phyloP scores from a whole-genome alignment of 164 flowering plant genomes.

The Tetrastigma voinierianum region DNA sequence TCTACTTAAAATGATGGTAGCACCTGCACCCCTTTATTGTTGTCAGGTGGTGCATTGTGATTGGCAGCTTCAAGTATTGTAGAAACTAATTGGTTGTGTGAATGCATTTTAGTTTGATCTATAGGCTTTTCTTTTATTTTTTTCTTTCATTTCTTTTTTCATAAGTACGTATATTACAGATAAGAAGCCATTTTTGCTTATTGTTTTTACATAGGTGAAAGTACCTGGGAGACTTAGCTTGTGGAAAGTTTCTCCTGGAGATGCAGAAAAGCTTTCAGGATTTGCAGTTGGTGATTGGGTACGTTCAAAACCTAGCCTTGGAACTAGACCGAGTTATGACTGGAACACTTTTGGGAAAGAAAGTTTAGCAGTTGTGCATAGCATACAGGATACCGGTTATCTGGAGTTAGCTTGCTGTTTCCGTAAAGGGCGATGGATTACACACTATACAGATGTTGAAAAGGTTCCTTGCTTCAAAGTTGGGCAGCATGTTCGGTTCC shows the following conservation, averaged over 20 bases:
- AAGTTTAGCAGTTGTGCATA: slow-evolving; percentile 77
- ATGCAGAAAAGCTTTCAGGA: slow-evolving; percentile 86
- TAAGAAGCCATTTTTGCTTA: background rate
- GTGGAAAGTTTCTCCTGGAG: slow-evolving; percentile 98
- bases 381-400: slow-evolving; percentile 83
- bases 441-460: slow-evolving; percentile 82
- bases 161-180: background rate
- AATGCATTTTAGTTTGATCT: no score
- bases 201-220: slow-evolving; percentile 46
- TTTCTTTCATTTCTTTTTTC: background rate
- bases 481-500: slow-evolving; percentile 82
- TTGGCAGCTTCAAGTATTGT: background rate
- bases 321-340: slow-evolving; percentile 89
- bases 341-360: slow-evolving; percentile 86
- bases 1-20: background rate
- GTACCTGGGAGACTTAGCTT: slow-evolving; percentile 72
- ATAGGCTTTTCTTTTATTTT: background rate
- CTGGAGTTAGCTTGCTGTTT: slow-evolving; percentile 89
- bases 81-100: background rate
- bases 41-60: background rate
- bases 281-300: slow-evolving; percentile 99
- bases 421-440: slow-evolving; percentile 66
- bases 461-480: slow-evolving; percentile 68
- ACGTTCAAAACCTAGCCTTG: slow-evolving; percentile 74
- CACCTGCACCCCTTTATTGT: background rate